Conservation (phyloP, 1,284 basidiomycete genomes). For the Volvariella volvacea region DNA sequence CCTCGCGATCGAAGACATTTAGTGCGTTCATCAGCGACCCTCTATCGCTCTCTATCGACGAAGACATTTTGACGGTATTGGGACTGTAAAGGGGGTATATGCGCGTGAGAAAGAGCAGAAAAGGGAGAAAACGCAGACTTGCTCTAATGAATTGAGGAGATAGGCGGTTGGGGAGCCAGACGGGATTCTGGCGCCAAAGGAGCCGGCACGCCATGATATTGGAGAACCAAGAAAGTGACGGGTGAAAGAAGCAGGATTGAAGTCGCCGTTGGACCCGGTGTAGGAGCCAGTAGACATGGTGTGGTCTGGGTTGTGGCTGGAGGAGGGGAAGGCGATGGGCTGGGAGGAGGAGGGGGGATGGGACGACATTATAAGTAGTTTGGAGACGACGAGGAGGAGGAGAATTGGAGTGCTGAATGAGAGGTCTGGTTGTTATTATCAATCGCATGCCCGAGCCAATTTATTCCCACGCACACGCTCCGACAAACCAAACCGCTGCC, state of each 20-base stretch:
- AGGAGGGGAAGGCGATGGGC: conserved; percentile 47
- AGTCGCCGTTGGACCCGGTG: conserved; percentile 37
- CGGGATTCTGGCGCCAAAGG: conserved; percentile 54
- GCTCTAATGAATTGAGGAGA: conserved; percentile 59
- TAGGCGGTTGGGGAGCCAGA: conserved; percentile 55
- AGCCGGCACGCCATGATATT: conserved; percentile 59
- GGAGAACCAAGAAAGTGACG: conserved; percentile 65
- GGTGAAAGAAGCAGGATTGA: conserved; percentile 58
- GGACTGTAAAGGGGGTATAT: conserved; percentile 25
- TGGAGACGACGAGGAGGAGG: conserved; percentile 5
- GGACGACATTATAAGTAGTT: conserved; percentile 7
- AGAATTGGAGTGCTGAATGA: not conserved
- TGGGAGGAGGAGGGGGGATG: conserved; percentile 38
- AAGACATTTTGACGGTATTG: conserved; percentile 50
- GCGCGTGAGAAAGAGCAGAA: conserved; percentile 7
- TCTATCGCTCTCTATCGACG: conserved; percentile 55
- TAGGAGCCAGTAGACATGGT: conserved; percentile 38
- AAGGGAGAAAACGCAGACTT: conserved; percentile 17
- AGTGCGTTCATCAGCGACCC: conserved; percentile 60
- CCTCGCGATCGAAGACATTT: conserved; percentile 60
- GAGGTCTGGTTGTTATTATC: conserved; percentile 1
- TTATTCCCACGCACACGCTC: not conserved
- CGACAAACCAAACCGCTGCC: not conserved
- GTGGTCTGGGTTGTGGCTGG: conserved; percentile 23
- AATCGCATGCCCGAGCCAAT: not conserved